phyloP scores from a whole-genome alignment of 371 early-diverging fungal species.

The Mortierella sp. region DNA sequence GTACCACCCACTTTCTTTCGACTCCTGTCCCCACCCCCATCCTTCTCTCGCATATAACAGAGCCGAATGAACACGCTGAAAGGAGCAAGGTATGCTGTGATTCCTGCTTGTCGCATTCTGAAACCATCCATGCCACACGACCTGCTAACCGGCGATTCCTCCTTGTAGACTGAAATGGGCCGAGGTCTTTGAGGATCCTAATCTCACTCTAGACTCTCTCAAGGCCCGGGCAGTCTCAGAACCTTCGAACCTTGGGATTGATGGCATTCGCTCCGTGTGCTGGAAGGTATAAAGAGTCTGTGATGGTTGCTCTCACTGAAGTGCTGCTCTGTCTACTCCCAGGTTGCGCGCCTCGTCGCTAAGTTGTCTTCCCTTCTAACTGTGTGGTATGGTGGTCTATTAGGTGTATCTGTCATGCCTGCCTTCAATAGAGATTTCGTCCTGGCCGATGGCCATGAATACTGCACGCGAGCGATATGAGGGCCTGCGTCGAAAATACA shows the following conservation, averaged over 20 bases:
- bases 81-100: constrained; percentile 38
- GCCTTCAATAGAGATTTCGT: constrained; percentile 61
- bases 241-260: constrained; percentile 33
- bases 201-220: constrained; percentile 33
- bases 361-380: background rate
- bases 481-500: constrained; percentile 70
- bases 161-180: constrained; percentile 40
- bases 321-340: background rate
- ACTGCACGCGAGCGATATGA: constrained; percentile 77
- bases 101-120: background rate
- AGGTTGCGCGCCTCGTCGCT: background rate
- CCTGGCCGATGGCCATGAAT: constrained; percentile 69
- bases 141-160: background rate
- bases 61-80: constrained; percentile 49
- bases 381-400: background rate
- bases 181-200: constrained; percentile 51
- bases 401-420: constrained; percentile 69
- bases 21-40: background rate
- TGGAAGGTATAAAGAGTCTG: constrained; percentile 64
- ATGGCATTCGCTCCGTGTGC: constrained; percentile 57
- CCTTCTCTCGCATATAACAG: background rate
- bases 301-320: background rate
- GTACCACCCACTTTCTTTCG: background rate
- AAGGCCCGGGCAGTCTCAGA: constrained; percentile 42
- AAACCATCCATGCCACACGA: background rate